Evolutionary conservation across 2,329 filamentous ascomycete species (phyloP), one percentile per base, ranked within the genome.

Genomic region (Fonsecaea pugnacius): DNA sequence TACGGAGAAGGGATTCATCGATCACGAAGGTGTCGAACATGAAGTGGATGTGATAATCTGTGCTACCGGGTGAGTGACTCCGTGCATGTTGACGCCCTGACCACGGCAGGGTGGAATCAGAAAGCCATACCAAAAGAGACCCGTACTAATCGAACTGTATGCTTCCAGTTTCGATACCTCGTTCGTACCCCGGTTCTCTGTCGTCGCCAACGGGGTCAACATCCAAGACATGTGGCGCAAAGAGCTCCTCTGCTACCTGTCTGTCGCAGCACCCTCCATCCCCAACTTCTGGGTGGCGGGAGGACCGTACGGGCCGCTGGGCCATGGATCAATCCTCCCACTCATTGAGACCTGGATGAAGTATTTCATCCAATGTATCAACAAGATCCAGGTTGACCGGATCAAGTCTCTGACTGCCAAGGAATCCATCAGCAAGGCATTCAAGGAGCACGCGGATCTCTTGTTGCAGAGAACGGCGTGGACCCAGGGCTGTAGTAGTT

Each of bases 401-500:
- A 62, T 67, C 58, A 64, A 61, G 33, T 55, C 12, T 3, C 43
- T 62, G 1, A 27, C 30, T 1, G 60, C 55, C 12, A 61, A 50
- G 33, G 2, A 76, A 61, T 64, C 70, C 24, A 69, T 73, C 12
- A 65, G 67, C 2, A 48, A 66, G n/a, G 69, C 73, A 46, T 78
- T 78, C 67, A 69, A 71, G 4, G 72, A 75, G 56, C 77, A 79
- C 66, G 74, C 75, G 1, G 75, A 77, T 67, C 67, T 76, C 9
- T 78, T 77, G 67, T 67, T 78, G 38, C 65, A 76, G 57, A 72
- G 77, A 4, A 67, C 67, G 27, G 62, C 51, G 3, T 69, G 65
- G 62, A 51, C 54, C 7, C 56, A 24, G 21, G 33, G 50, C 3
- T 69, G 67, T 55, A 14, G 52, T 8, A 50, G 36, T 16, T 69